phyloP scores from a whole-genome alignment of 2,329 filamentous ascomycete species.

The Lachnellula suecica region DNA sequence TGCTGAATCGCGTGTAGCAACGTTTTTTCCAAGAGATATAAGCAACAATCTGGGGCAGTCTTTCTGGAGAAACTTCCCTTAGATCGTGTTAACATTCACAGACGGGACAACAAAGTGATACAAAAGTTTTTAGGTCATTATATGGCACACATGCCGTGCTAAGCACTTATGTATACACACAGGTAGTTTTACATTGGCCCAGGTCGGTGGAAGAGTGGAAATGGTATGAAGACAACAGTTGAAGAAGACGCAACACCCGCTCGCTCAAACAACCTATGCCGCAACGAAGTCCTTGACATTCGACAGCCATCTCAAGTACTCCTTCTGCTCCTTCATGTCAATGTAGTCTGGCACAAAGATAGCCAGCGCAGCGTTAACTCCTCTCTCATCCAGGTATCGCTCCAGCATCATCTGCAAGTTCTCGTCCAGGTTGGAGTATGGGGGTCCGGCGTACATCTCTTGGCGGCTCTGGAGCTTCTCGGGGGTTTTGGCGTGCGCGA shows the following conservation, averaged over 20 bases:
- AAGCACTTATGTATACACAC: constrained; percentile 5
- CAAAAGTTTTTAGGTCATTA: constrained; percentile 15
- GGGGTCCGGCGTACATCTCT: constrained; percentile 83
- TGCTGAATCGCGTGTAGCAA: too few relatives aligned
- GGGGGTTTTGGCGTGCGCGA: constrained; percentile 73
- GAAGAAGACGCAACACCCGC: constrained; percentile 14
- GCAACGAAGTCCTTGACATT: constrained; percentile 85
- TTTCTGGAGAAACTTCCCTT: background rate
- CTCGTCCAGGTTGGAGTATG: constrained; percentile 92
- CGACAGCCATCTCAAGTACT: constrained; percentile 89
- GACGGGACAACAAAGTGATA: background rate
- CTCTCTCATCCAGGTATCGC: constrained; percentile 91
- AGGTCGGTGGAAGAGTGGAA: constrained; percentile 21
- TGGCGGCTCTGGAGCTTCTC: constrained; percentile 76
- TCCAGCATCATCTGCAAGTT: constrained; percentile 91
- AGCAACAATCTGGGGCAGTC: too few relatives aligned
- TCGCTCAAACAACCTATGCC: constrained; percentile 44
- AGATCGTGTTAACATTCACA: background rate
- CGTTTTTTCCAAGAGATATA: too few relatives aligned
- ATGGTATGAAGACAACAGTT: constrained; percentile 26
- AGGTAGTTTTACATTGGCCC: constrained; percentile 21
- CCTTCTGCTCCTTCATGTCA: constrained; percentile 96
- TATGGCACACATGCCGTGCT: constrained; percentile 8
- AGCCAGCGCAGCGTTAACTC: constrained; percentile 82
- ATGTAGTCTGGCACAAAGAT: constrained; percentile 95